Base-by-base conservation (phyloP, 805 yeast species). In the Scheffersomyces ergatensis region DNA sequence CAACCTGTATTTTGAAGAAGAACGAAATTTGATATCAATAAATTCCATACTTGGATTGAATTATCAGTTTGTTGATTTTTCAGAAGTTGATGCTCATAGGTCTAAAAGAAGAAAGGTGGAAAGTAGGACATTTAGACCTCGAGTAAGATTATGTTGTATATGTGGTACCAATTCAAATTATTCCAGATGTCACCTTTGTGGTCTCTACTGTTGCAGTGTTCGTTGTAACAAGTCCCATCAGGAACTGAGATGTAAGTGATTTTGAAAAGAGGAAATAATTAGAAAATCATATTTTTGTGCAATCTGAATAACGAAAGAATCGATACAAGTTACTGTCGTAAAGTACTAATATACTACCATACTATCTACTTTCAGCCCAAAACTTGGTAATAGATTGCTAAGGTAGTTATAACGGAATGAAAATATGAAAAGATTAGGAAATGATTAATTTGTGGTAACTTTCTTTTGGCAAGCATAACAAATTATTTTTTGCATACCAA, bases 1-100 rank as follows among this genome's bases (percentile, higher is more conserved):
- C 48, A 67, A 65, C 42, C 64, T 62, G 61, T 70, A 70, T 45
- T 69, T 70, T 42, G 76, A 70, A 50, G 75, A 70, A 46, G 76
- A 70, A 44, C 53, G 72, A 23, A 69, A 70, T 51, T 57, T 68
- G 48, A 64, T 70, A 9, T 59, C 72, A 17, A 58, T 70, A 37
- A 70, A 70, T 48, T 53, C 72, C 23, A 69, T 70, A n/a, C 56
- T 70, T 39, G 59, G 60, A 33, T 57, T 65, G 34, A 67, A 66
- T 46, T 70, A 57, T 49, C 69, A 66, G 44, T 70, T 68, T 47
- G 58, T 70, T 13, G 74, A 69, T 38, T 67, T 60, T 43, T 24
- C 40, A 26, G 55, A 51, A 12, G 36, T 32, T n/a, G 39, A 38
- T n/a, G 42, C 32, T 29, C 17, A 49, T 13, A 45, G 42, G 19